A percentile compares a stretch with the other conserved stretches of the same genome.
Evolutionary conservation across 805 yeast genomes (phyloP).

Genomic region (Phaffomyces thermotolerans): DNA sequence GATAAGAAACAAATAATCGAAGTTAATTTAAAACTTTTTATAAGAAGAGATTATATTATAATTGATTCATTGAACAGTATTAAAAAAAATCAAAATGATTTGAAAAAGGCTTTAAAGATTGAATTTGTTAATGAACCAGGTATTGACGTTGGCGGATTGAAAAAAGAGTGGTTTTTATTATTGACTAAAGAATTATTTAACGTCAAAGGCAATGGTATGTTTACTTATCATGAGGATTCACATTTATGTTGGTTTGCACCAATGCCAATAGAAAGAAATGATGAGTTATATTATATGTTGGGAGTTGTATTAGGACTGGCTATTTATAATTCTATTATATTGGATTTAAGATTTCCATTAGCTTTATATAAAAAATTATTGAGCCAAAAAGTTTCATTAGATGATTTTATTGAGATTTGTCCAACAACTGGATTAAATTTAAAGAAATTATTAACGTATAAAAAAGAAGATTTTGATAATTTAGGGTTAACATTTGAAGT

Average conservation of each 20-base stretch:
- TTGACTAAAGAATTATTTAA: conserved; percentile 64
- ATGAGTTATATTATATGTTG: conserved; percentile 61
- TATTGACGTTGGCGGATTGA: conserved; percentile 90
- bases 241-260: conserved; percentile 69
- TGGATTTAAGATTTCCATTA: conserved; percentile 72
- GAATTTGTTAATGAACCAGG: conserved; percentile 89
- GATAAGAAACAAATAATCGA: conserved; percentile 55
- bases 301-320: conserved; percentile 90
- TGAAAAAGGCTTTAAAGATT: conserved; percentile 68
- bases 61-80: conserved; percentile 68
- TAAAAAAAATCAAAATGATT: conserved; percentile 46
- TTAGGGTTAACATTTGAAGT: conserved; percentile 60
- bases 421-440: conserved; percentile 60
- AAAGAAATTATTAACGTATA: conserved; percentile 37
- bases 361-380: conserved; percentile 72
- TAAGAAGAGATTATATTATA: conserved; percentile 60
- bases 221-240: conserved; percentile 61
- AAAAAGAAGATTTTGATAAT: conserved; percentile 37
- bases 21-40: conserved; percentile 59
- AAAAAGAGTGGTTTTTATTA: conserved; percentile 88
- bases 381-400: conserved; percentile 43
- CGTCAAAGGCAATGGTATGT: conserved; percentile 54
- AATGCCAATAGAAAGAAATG: conserved; percentile 32
- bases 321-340: conserved; percentile 79
- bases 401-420: conserved; percentile 60